Base-by-base conservation (phyloP, 2,329 filamentous ascomycete genomes). In the Aspergillus candidus region DNA sequence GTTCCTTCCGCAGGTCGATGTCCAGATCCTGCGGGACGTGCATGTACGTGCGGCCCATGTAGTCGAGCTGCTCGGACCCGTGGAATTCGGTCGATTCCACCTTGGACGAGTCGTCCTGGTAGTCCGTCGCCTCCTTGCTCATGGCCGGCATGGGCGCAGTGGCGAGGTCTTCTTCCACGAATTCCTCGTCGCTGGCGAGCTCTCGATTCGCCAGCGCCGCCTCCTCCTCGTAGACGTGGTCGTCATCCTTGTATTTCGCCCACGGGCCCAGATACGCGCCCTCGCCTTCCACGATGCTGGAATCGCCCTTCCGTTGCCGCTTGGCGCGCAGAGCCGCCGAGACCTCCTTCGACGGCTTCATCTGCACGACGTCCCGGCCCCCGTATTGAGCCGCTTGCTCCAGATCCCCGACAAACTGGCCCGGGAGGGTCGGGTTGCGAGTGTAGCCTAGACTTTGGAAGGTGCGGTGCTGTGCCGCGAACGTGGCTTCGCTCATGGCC, bases 11-110 rank as follows among this genome's bases (percentile, higher is more conserved):
- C 56, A 98, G 74, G 62, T 94, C 86, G 63, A 95, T 74, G 60
- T 88, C 87, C 68, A 95, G 72, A 63, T 95, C 90, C 65, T 88
- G 89, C 3, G 93, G 93, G 36, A 97, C 77, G 68, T 98, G 93
- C 91, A 98, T 96, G 65, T 95, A 98, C 30, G 91, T 94, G 53
- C 93, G 78, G 38, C 93, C 93, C 65, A 94, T 86, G 71, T 98
- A 98, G 66, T 98, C 93, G 72, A 83, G 84, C 68, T 93, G 75
- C 61, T 86, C 76, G 33, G 78, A 77, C 50, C 90, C 93, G 60
- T 95, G 86, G 69, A 97, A 98, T 35, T 82, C 83, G 35, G 84
- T 89, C 41, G 84, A 93, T 71, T 98, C 93, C 18, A 79, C 79
- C 47, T 79, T 76, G 6, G 87, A 76, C 7, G 82, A 72, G 51